Evolutionary conservation across 2,329 filamentous ascomycete genomes (phyloP).

Genomic region (Nothopassalora personata): DNA sequence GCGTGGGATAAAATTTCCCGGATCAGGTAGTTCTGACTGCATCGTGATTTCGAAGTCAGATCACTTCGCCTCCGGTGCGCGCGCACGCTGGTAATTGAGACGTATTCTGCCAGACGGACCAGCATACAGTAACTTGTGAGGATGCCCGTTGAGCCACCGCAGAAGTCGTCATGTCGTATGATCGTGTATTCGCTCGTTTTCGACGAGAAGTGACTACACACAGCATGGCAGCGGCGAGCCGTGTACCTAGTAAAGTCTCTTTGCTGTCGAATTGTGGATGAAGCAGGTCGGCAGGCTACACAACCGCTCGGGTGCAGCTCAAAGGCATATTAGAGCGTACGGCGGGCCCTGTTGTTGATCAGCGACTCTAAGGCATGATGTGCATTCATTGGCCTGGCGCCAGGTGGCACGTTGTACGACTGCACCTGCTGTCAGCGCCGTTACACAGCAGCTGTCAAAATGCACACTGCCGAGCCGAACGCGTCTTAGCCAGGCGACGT

Average conservation of each 20-base stretch:
- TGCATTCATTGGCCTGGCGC: background rate
- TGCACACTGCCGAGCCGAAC: background rate
- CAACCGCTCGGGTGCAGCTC: background rate
- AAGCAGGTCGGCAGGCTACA: background rate
- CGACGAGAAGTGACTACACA: background rate
- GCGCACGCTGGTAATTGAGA: too few species aligned
- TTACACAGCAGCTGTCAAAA: background rate
- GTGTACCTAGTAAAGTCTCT: background rate
- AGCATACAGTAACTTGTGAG: too few species aligned
- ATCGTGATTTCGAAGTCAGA: too few species aligned
- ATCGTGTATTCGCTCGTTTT: background rate
- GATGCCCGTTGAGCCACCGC: background rate
- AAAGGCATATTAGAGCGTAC: background rate
- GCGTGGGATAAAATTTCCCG: background rate
- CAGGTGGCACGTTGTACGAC: background rate
- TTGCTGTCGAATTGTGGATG: background rate
- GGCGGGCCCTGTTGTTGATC: background rate
- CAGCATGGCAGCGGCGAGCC: background rate
- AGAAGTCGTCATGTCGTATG: background rate
- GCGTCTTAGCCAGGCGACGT: background rate
- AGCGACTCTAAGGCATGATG: background rate
- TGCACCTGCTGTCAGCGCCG: background rate
- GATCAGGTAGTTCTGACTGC: too few species aligned
- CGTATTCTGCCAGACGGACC: too few species aligned
- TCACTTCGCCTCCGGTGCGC: too few species aligned